phyloP scores from a whole-genome alignment of 2,329 filamentous ascomycete genomes.

The Penicillium sp. region DNA sequence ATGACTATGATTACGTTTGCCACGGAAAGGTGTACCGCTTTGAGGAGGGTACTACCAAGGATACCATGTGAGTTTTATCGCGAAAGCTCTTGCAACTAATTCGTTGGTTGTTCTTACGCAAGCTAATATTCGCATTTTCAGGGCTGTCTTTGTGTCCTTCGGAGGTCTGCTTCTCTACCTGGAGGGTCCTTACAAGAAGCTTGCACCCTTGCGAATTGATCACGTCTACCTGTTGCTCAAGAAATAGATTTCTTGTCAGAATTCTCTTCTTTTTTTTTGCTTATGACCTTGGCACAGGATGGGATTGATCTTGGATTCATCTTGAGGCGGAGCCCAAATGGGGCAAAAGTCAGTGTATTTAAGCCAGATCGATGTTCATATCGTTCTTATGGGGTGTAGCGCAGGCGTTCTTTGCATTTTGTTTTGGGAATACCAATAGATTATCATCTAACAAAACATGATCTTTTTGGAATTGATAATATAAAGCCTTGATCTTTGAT shows the following conservation, averaged over 20 bases:
- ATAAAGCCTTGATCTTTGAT: neutral
- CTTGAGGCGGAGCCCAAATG: constrained; percentile 2
- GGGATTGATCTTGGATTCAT: constrained; percentile 3
- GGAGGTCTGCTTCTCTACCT: constrained; percentile 87
- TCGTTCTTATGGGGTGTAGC: constrained; percentile 37
- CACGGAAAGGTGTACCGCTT: constrained; percentile 55
- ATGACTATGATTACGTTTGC: constrained; percentile 54
- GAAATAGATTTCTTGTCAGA: constrained; percentile 58
- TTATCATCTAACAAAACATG: constrained; percentile 24
- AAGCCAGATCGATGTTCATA: constrained; percentile 20
- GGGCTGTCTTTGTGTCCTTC: constrained; percentile 92
- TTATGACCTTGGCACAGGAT: constrained; percentile 4
- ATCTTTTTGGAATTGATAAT: constrained; percentile 11
- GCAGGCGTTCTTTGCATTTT: constrained; percentile 43
- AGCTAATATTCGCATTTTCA: constrained; percentile 40
- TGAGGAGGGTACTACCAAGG: constrained; percentile 60
- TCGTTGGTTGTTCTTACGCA: neutral
- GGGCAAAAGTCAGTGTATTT: constrained; percentile 24
- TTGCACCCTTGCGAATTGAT: constrained; percentile 87
- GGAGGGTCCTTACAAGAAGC: constrained; percentile 92
- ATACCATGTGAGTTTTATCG: constrained; percentile 72
- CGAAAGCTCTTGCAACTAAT: neutral
- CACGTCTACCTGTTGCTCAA: constrained; percentile 91
- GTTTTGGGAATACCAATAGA: constrained; percentile 39
- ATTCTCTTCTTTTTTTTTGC: constrained; percentile 9